These are phyloP conservation scores for Coemansia sp. DNA, from an alignment of 192 early-diverging fungal genomes.

Conservation along the genomic window DNA sequence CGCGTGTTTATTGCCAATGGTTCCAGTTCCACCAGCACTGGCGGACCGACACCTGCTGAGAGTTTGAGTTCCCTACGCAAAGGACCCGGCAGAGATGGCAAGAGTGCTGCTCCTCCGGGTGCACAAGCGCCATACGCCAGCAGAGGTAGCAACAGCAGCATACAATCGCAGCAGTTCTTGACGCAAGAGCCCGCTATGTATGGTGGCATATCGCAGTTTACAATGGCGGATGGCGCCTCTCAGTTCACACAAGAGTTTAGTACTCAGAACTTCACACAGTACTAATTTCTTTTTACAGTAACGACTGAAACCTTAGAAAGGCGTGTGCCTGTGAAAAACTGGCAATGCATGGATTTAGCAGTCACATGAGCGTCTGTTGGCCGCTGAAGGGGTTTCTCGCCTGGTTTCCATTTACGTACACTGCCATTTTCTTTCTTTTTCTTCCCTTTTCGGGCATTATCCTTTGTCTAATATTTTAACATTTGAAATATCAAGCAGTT, in stretches of 20 bases:
- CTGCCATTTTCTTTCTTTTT: too few relatives aligned
- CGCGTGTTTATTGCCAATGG: slow-evolving; percentile 23
- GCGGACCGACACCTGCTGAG: slow-evolving; percentile 5
- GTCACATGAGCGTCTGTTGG: too few relatives aligned
- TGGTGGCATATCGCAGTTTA: slow-evolving; percentile 11
- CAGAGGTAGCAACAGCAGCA: slow-evolving; percentile 10
- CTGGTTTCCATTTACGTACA: too few relatives aligned
- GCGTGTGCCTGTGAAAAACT: too few relatives aligned
- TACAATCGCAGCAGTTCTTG: slow-evolving; percentile 31
- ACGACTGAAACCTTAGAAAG: too few relatives aligned
- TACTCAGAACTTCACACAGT: slow-evolving; percentile 49
- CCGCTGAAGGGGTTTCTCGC: too few relatives aligned
- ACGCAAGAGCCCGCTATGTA: slow-evolving; percentile 27
- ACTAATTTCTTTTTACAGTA: too few relatives aligned
- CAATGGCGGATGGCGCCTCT: slow-evolving; percentile 11
- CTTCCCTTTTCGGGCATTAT: too few relatives aligned
- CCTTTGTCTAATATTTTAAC: too few relatives aligned
- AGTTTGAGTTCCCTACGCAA: background rate
- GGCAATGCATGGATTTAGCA: too few relatives aligned
- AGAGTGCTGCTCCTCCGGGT: background rate
- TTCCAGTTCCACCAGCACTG: background rate
- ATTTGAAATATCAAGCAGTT: too few relatives aligned
- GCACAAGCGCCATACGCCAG: background rate
- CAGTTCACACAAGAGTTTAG: slow-evolving; percentile 33
- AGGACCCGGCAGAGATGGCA: background rate